Evolutionary conservation across 192 early-diverging fungal species (phyloP).

Genomic region (Geranomyces michiganensis): DNA sequence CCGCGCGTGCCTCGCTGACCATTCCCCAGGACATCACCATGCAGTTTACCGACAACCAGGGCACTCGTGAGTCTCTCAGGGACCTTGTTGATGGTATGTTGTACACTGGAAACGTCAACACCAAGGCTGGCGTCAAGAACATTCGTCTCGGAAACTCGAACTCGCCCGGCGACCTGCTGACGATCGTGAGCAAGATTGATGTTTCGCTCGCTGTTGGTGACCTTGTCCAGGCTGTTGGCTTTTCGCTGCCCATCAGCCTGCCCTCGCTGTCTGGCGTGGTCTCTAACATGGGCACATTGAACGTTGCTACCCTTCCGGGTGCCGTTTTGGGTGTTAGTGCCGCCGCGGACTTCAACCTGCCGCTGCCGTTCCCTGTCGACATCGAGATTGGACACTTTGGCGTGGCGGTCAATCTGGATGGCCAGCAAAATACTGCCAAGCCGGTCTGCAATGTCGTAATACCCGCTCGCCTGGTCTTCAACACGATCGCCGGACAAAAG

Average conservation of each 20-base stretch:
- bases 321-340: background rate
- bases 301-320: constrained; percentile 13
- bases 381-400: constrained; percentile 33
- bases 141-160: constrained; percentile 25
- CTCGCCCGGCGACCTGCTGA: constrained; percentile 12
- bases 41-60: constrained; percentile 26
- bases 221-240: constrained; percentile 21
- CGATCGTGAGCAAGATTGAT: constrained; percentile 30
- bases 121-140: constrained; percentile 18
- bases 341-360: constrained; percentile 28
- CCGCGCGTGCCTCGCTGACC: constrained; percentile 14
- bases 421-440: constrained; percentile 12
- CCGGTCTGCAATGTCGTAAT: constrained; percentile 21
- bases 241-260: constrained; percentile 15
- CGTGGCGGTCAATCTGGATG: constrained; percentile 17
- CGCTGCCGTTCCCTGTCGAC: constrained; percentile 37
- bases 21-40: constrained; percentile 16
- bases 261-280: constrained; percentile 1
- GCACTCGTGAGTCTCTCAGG: constrained; percentile 22
- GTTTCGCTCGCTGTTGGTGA: constrained; percentile 10
- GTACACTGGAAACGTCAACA: constrained; percentile 17
- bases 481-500: constrained; percentile 7
- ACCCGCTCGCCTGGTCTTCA: constrained; percentile 19
- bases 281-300: constrained; percentile 22
- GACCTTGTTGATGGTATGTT: constrained; percentile 24